These are phyloP conservation scores for Rutidosis leptorrhynchoides DNA, from an alignment of 129 eudicot species.

Conservation along the genomic window DNA sequence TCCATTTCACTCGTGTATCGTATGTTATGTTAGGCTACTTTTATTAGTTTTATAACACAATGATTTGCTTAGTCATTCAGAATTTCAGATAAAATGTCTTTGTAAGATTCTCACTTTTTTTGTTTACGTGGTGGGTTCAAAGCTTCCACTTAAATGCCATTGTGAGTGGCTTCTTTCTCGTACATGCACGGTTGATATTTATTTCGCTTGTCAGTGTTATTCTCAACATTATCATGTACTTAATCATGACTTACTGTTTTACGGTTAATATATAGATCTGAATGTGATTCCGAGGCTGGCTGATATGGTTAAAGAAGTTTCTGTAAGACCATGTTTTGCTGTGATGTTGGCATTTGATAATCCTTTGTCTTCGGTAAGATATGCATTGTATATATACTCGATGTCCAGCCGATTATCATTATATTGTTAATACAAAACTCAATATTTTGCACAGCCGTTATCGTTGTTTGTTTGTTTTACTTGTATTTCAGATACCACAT, in stretches of 20 bases:
- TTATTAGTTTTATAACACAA: not conserved
- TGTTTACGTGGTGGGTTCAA: not conserved
- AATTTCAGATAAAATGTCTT: no score
- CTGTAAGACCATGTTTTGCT: conserved; percentile 76
- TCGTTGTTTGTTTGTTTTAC: not conserved
- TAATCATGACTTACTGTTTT: conserved; percentile 3
- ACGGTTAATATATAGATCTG: conserved; percentile 42
- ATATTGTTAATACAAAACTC: not conserved
- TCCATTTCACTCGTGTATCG: not conserved
- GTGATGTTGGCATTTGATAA: conserved; percentile 86
- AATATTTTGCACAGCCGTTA: not conserved
- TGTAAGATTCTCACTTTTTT: not conserved
- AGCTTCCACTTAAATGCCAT: not conserved
- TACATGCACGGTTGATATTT: not conserved
- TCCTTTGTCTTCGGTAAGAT: conserved; percentile 74
- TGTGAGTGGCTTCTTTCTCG: not conserved
- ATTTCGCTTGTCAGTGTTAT: not conserved
- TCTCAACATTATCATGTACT: not conserved
- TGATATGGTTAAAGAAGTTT: conserved; percentile 52
- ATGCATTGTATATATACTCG: not conserved
- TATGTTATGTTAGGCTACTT: not conserved
- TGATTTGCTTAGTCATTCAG: not conserved
- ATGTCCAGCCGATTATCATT: not conserved
- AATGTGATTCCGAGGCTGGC: conserved; percentile 51
- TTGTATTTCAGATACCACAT: conserved; percentile 57